Conservation (phyloP, 2,329 filamentous ascomycete genomes). For the Bipolaris oryzae region DNA sequence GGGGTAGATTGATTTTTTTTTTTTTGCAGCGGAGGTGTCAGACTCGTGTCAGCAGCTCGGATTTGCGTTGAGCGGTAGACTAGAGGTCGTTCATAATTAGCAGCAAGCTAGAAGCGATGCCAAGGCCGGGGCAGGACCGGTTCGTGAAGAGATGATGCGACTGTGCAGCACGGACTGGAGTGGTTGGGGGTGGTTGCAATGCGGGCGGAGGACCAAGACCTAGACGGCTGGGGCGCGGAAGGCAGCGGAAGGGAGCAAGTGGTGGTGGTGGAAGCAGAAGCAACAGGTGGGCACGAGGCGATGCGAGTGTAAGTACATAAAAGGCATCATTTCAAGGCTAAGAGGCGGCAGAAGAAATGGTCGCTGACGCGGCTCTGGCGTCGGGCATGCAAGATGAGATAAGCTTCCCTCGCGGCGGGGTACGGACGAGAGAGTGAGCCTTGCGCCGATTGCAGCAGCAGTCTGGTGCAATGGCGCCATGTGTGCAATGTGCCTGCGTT, state of each 20-base stretch:
- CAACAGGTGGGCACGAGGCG: not conserved
- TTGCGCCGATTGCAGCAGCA: not conserved
- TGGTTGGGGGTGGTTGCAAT: not conserved
- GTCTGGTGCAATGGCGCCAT: slow-evolving; percentile 3
- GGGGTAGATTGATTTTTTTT: not conserved
- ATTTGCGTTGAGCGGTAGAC: not conserved
- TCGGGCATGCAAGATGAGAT: not conserved
- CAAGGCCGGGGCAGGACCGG: slow-evolving; percentile 1
- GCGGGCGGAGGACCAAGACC: not conserved
- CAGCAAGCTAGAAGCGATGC: not conserved
- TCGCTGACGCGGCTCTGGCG: slow-evolving; percentile 10
- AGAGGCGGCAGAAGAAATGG: not conserved
- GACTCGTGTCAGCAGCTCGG: not conserved
- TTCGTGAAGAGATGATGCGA: not conserved
- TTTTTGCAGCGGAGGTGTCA: not conserved
- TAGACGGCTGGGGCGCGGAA: not conserved
- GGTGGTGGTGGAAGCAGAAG: not conserved
- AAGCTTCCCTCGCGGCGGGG: slow-evolving; percentile 8
- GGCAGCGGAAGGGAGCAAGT: not conserved
- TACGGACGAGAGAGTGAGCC: slow-evolving; percentile 8
- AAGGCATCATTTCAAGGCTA: not conserved
- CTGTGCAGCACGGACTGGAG: not conserved
- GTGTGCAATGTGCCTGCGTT: slow-evolving; percentile 6
- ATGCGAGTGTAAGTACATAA: not conserved
- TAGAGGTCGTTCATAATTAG: not conserved